These are phyloP conservation scores for Penicillium sp. DNA, from an alignment of 2,329 filamentous ascomycete genomes.

Conservation along the genomic window DNA sequence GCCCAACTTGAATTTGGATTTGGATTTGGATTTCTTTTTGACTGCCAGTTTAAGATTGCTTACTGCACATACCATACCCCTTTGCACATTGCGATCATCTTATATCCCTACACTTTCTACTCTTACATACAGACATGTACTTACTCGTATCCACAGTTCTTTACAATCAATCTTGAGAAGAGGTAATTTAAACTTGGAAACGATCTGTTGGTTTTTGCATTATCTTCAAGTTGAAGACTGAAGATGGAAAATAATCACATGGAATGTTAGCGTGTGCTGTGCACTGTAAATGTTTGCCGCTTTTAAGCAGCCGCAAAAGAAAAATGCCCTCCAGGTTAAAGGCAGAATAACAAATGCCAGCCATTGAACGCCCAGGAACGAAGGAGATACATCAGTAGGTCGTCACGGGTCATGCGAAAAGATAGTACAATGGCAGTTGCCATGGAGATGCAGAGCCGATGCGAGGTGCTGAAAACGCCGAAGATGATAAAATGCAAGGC, in stretches of 20 bases:
- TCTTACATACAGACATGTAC: not conserved
- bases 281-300: slow-evolving; percentile 4
- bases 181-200: not conserved
- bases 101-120: not conserved
- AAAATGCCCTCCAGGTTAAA: not conserved
- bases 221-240: slow-evolving; percentile 3
- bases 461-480: slow-evolving; percentile 10
- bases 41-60: not conserved
- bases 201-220: not conserved
- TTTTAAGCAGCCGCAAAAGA: not conserved
- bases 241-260: slow-evolving; percentile 11
- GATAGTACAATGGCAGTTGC: slow-evolving; percentile 24
- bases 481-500: not conserved
- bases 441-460: slow-evolving; percentile 17
- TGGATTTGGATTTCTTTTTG: not conserved
- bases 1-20: not conserved
- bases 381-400: slow-evolving; percentile 24
- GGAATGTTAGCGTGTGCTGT: slow-evolving; percentile 5
- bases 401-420: slow-evolving; percentile 17
- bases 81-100: slow-evolving; percentile 6
- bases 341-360: not conserved
- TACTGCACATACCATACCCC: not conserved
- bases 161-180: not conserved
- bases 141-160: not conserved
- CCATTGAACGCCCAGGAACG: slow-evolving; percentile 5